phyloP scores from a whole-genome alignment of 164 flowering plant genomes.

The Berberis thunbergii region DNA sequence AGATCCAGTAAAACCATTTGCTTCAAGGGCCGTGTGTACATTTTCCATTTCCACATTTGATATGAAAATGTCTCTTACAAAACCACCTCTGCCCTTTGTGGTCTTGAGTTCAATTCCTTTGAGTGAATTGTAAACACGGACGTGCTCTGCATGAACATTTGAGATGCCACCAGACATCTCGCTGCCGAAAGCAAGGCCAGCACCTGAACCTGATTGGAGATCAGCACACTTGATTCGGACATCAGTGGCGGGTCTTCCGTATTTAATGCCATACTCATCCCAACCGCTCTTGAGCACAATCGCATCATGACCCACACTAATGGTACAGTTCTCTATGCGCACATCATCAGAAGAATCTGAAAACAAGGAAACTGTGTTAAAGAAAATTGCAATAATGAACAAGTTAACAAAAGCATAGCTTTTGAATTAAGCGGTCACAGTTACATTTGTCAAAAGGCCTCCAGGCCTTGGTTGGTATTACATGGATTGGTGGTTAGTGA shows the following conservation, averaged over 20 bases:
- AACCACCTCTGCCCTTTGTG: slow-evolving; percentile 54
- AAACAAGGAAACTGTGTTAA: not conserved
- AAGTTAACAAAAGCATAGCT: not conserved
- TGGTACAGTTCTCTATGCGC: slow-evolving; percentile 59
- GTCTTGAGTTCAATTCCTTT: slow-evolving; percentile 45
- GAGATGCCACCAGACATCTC: slow-evolving; percentile 84
- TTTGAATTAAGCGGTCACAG: too few species aligned
- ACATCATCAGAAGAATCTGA: slow-evolving; percentile 59
- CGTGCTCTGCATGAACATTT: slow-evolving; percentile 27
- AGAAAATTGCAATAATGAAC: not conserved
- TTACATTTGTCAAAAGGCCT: too few species aligned
- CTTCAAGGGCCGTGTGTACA: slow-evolving; percentile 33
- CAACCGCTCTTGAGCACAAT: slow-evolving; percentile 70
- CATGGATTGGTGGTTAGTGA: too few species aligned
- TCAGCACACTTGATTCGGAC: slow-evolving; percentile 34
- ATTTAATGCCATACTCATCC: slow-evolving; percentile 72
- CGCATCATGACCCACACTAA: slow-evolving; percentile 54
- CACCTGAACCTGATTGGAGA: slow-evolving; percentile 39
- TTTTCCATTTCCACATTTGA: slow-evolving; percentile 37
- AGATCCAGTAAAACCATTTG: slow-evolving; percentile 29
- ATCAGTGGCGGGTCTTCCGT: slow-evolving; percentile 37
- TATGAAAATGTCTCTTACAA: slow-evolving; percentile 29
- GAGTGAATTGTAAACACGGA: slow-evolving; percentile 29
- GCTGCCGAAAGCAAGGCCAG: slow-evolving; percentile 59
- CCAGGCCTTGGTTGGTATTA: too few species aligned